These are phyloP conservation scores for Naegleria gruberi DNA, from an alignment of 208 protist genomes.

Conservation along the genomic window DNA sequence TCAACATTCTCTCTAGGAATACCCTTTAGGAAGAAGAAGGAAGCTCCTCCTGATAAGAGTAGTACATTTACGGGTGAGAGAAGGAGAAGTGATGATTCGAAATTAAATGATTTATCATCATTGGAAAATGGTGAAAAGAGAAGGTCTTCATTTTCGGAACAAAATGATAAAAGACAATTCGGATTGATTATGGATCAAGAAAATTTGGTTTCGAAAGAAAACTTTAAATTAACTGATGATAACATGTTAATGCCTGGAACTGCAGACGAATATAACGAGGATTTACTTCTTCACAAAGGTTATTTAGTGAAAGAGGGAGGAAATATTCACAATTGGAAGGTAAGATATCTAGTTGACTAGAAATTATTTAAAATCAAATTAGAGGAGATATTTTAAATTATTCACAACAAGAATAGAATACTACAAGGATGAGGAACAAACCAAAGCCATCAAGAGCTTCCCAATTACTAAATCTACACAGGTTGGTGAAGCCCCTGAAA, in stretches of 20 bases:
- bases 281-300: background rate
- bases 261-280: background rate
- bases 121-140: too few relatives aligned
- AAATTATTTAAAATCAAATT: background rate
- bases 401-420: background rate
- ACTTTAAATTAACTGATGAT: background rate
- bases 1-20: too few relatives aligned
- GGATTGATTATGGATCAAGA: too few relatives aligned
- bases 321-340: background rate
- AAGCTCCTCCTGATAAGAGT: too few relatives aligned
- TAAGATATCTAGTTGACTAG: background rate
- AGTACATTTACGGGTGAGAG: too few relatives aligned
- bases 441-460: background rate
- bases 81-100: too few relatives aligned
- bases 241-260: background rate
- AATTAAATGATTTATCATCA: too few relatives aligned
- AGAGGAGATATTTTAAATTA: background rate
- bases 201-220: background rate
- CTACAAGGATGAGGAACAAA: background rate
- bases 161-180: too few relatives aligned
- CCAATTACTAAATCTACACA: background rate
- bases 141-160: too few relatives aligned
- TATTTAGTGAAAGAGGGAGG: background rate
- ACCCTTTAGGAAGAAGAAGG: too few relatives aligned
- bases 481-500: background rate